Evolutionary conservation across 2,329 filamentous ascomycete genomes (phyloP).

Genomic region (Orbilia oligospora): DNA sequence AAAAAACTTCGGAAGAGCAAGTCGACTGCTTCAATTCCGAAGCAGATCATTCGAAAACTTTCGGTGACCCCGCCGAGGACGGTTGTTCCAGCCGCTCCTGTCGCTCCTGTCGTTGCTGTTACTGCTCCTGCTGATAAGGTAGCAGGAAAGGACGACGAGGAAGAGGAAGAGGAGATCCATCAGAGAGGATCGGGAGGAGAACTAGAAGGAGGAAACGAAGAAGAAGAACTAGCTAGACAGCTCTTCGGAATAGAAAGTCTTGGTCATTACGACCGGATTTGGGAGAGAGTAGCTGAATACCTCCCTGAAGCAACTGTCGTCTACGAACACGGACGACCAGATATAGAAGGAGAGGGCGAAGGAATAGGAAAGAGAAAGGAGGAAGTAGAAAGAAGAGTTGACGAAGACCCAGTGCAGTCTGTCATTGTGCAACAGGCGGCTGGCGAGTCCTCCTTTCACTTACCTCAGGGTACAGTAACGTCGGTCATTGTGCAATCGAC

Average conservation of each 20-base stretch:
- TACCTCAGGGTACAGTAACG: not conserved
- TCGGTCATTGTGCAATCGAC: not conserved
- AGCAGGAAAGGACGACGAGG: not conserved
- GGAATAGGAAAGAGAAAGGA: not conserved
- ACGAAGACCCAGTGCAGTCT: constrained; percentile 12
- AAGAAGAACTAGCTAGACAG: not conserved
- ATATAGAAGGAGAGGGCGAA: no score
- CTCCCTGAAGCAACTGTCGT: constrained; percentile 11
- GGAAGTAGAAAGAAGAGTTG: constrained; percentile 3
- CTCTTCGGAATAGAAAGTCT: constrained; percentile 1
- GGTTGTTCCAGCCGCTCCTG: not conserved
- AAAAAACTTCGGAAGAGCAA: constrained; percentile 12
- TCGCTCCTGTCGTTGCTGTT: not conserved
- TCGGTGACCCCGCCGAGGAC: not conserved
- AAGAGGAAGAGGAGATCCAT: not conserved
- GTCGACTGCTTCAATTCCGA: constrained; percentile 28
- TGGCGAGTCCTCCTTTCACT: constrained; percentile 4
- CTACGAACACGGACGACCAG: not conserved
- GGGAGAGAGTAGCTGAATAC: constrained; percentile 5
- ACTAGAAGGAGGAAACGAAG: not conserved
- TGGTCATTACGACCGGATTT: not conserved
- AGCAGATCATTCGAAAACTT: constrained; percentile 20
- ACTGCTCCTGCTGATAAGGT: not conserved
- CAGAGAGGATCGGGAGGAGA: no score
- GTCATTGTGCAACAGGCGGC: constrained; percentile 8